Evolutionary conservation across 257 asterid genomes (phyloP).

Genomic region (Paraleonurus japonicus): DNA sequence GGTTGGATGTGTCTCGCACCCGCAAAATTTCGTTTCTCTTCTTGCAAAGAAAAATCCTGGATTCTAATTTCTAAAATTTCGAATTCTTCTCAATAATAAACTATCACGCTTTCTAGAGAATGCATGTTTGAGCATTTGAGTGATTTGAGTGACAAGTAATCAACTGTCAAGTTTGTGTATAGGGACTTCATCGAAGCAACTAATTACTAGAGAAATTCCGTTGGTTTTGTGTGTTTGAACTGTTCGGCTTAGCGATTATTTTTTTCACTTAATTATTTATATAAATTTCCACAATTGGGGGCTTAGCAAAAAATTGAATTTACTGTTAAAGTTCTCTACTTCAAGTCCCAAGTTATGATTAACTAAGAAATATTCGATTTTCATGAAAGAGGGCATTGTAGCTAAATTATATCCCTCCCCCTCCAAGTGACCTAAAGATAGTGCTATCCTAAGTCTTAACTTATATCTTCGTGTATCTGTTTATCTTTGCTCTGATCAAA

Average conservation of each 20-base stretch:
- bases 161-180: not conserved
- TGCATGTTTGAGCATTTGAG: constrained; percentile 4
- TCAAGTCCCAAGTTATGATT: not conserved
- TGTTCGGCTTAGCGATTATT: constrained; percentile 4
- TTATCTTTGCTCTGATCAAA: not conserved
- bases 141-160: not conserved
- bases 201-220: not conserved
- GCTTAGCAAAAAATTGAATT: not conserved
- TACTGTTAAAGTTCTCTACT: not conserved
- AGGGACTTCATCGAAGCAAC: not conserved
- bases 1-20: not conserved
- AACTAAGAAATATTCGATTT: not conserved
- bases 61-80: not conserved
- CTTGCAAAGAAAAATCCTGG: not conserved
- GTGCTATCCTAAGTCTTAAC: not conserved
- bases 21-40: not conserved
- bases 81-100: not conserved
- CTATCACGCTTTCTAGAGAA: not conserved
- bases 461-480: not conserved
- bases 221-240: constrained; percentile 13
- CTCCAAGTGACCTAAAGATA: not conserved
- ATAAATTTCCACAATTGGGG: not conserved
- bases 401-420: not conserved
- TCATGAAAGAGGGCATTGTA: not conserved
- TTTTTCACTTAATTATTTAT: not conserved